Conservation (phyloP, 345 rosid species). For the Pugionium cornutum region DNA sequence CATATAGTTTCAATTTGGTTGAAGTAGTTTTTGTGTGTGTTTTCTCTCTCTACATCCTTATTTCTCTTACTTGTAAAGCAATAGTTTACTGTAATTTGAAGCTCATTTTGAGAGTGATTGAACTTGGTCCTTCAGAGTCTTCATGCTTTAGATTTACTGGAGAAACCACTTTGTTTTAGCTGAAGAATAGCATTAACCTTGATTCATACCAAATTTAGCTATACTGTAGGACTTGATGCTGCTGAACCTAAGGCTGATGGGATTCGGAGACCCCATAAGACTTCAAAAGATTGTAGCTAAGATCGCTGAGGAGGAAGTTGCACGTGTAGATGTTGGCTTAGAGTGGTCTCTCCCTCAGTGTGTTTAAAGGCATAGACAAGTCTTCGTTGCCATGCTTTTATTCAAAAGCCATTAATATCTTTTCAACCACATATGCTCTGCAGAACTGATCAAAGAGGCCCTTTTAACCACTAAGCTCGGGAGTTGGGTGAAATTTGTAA, state of each 20-base stretch:
- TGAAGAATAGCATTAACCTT: background rate
- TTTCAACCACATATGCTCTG: slow-evolving; percentile 26
- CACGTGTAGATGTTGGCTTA: slow-evolving; percentile 93
- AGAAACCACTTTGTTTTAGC: background rate
- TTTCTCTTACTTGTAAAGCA: too few species aligned
- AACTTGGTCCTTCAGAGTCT: background rate
- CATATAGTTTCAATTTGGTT: too few species aligned
- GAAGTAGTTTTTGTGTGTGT: too few species aligned
- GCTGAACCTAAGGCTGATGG: slow-evolving; percentile 86
- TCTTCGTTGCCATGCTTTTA: slow-evolving; percentile 15
- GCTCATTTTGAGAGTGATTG: too few species aligned
- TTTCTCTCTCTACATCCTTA: too few species aligned
- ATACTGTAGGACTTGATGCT: slow-evolving; percentile 90
- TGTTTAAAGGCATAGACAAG: slow-evolving; percentile 63
- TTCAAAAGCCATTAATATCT: slow-evolving; percentile 21
- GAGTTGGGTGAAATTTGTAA: slow-evolving; percentile 84
- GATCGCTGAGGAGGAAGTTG: slow-evolving; percentile 90
- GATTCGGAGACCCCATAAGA: slow-evolving; percentile 76
- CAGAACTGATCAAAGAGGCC: slow-evolving; percentile 77
- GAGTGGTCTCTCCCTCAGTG: slow-evolving; percentile 63
- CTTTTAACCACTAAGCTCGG: slow-evolving; percentile 86
- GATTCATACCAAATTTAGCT: slow-evolving; percentile 10
- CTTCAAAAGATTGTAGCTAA: slow-evolving; percentile 68
- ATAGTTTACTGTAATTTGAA: too few species aligned
- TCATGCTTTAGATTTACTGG: background rate